Evolutionary conservation across 768 basidiomycete species (phyloP).

Genomic region (Dioszegia crocea): DNA sequence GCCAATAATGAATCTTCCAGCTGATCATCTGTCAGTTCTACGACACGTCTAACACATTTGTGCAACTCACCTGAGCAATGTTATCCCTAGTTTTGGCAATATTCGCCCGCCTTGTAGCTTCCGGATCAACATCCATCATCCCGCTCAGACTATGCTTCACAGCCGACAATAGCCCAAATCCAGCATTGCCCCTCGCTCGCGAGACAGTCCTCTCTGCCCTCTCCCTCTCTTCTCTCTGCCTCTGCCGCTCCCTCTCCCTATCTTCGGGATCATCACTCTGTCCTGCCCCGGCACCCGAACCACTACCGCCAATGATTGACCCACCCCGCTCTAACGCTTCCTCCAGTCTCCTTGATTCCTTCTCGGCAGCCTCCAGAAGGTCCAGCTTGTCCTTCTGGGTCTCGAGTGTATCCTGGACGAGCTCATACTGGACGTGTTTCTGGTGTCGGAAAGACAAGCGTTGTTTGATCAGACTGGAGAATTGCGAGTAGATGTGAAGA

Average conservation of each 20-base stretch:
- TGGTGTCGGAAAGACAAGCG: slow-evolving; percentile 91
- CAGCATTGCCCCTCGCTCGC: slow-evolving; percentile 18
- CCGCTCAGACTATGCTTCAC: slow-evolving; percentile 91
- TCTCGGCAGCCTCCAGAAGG: slow-evolving; percentile 86
- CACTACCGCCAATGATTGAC: slow-evolving; percentile 31
- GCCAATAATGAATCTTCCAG: slow-evolving; percentile 92
- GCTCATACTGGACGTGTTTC: slow-evolving; percentile 96
- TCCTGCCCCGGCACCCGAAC: slow-evolving; percentile 18
- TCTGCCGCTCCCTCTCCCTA: slow-evolving; percentile 15
- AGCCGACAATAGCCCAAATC: slow-evolving; percentile 80
- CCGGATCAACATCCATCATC: slow-evolving; percentile 98
- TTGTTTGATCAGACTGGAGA: slow-evolving; percentile 89
- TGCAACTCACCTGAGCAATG: slow-evolving; percentile 73
- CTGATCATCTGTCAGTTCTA: slow-evolving; percentile 52
- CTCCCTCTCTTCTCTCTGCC: slow-evolving; percentile 21
- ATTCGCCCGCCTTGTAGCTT: slow-evolving; percentile 83
- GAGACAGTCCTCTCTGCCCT: slow-evolving; percentile 6
- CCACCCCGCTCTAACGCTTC: slow-evolving; percentile 67
- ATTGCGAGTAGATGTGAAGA: slow-evolving; percentile 90
- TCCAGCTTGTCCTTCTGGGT: slow-evolving; percentile 76
- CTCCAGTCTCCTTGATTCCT: slow-evolving; percentile 81
- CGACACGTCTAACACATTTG: background rate
- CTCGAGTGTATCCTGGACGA: slow-evolving; percentile 86
- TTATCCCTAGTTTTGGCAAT: slow-evolving; percentile 92
- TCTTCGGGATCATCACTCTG: slow-evolving; percentile 19